Base-by-base conservation (phyloP, 805 yeast species). In the Candida krabiensis region DNA sequence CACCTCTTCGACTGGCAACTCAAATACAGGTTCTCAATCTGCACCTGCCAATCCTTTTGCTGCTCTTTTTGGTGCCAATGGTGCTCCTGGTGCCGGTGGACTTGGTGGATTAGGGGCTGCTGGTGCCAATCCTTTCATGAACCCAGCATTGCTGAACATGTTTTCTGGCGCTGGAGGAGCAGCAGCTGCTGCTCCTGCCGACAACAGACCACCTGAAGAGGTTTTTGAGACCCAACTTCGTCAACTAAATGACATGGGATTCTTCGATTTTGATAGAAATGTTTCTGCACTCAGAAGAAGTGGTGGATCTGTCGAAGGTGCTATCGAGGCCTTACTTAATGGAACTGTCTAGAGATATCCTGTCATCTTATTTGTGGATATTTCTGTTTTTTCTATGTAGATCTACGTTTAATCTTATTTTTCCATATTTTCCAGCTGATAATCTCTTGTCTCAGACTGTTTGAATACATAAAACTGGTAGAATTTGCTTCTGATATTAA, bases 221-320 rank as follows among this genome's bases (percentile, higher is more conserved):
- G 71, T 86, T 34, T 85, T 77, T 57, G 90, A 80, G 56, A 47
- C 71, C 3, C 93, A 83, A 58, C 64, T 83, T 46, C 77, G 86
- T 52, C 91, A 84, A 56, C 67, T 83, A 53, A 86, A 83, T 56
- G 91, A 85, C 55, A 82, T 85, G 75, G 93, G 93, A 5, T 91
- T 91, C 67, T 79, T 77, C 50, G 97, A 91, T 50, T 91, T 91
- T 58, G 98, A 91, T 50, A 75, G 86, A 50, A 93, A 93, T 57
- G 89, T 93, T 17, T 81, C 80, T 19, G 98, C 98, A 2, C 73
- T 93, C 53, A 80, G 97, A 68, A 80, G 98, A 66, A 80, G 91
- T 38, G 99, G 99, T 23, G 99, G 99, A 7, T 86, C 90, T 46
- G 97, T 91, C 18, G 96, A 91, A 66, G 97, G 97, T 31, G 99